Percentiles rank a stretch among this genome's conserved stretches.
These are phyloP conservation scores for Calocybe cyanea DNA, from an alignment of 768 basidiomycete species.

Conservation along the genomic window DNA sequence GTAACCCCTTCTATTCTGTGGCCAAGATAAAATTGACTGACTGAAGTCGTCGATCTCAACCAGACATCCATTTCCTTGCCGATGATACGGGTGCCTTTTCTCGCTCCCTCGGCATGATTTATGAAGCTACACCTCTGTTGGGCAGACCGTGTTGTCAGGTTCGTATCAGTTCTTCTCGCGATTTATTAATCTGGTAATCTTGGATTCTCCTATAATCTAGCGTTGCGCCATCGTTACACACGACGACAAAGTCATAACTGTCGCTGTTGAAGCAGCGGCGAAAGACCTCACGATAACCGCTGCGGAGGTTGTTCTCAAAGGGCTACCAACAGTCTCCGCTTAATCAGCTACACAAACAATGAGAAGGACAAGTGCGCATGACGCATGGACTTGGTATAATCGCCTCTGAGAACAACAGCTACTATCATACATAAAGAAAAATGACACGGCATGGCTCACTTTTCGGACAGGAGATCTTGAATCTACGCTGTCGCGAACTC, in stretches of 20 bases:
- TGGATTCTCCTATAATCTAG: slow-evolving; percentile 22
- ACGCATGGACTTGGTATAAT: too few relatives aligned
- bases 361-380: too few relatives aligned
- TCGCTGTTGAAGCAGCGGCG: slow-evolving; percentile 50
- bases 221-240: slow-evolving; percentile 58
- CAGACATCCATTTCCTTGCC: slow-evolving; percentile 58
- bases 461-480: too few relatives aligned
- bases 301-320: slow-evolving; percentile 41
- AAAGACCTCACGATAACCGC: slow-evolving; percentile 46
- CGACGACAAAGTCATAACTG: slow-evolving; percentile 48
- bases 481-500: too few relatives aligned
- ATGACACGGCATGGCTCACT: too few relatives aligned
- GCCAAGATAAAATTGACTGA: too few relatives aligned
- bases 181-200: not conserved
- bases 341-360: too few relatives aligned
- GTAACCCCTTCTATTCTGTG: slow-evolving; percentile 11
- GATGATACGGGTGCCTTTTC: slow-evolving; percentile 65
- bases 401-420: too few relatives aligned
- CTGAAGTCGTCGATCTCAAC: too few relatives aligned
- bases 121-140: slow-evolving; percentile 58
- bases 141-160: slow-evolving; percentile 70
- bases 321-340: too few relatives aligned
- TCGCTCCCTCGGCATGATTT: slow-evolving; percentile 50
- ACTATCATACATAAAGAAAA: too few relatives aligned
- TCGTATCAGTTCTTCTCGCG: slow-evolving; percentile 3